Evolutionary conservation across 768 basidiomycete species (phyloP).

Genomic region (Lyophyllum semitale): DNA sequence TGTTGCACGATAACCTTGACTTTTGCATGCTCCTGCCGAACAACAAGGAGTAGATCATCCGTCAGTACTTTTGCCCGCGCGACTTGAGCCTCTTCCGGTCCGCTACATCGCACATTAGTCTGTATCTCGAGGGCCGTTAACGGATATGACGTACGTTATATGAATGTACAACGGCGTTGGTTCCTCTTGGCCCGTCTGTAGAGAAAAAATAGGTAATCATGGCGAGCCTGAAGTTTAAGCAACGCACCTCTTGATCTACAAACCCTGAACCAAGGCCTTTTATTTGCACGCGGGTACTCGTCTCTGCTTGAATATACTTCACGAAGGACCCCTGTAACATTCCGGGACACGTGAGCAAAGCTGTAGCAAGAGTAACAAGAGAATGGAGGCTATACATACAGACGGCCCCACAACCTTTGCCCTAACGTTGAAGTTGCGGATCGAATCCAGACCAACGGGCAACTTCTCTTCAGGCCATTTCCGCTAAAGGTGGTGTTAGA

Average conservation of each 20-base stretch:
- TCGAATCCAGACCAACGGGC: conserved; percentile 82
- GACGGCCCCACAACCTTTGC: conserved; percentile 97
- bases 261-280: conserved; percentile 96
- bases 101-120: not conserved
- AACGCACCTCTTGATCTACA: conserved; percentile 84
- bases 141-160: conserved; percentile 67
- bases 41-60: conserved; percentile 84
- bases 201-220: not conserved
- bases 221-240: conserved; percentile 14
- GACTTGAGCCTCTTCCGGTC: conserved; percentile 75
- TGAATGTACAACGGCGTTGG: conserved; percentile 92
- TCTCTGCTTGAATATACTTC: conserved; percentile 97
- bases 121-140: not conserved
- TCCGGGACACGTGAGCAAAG: not conserved
- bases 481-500: conserved; percentile 47
- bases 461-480: conserved; percentile 99
- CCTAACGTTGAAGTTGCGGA: conserved; percentile 96
- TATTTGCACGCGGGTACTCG: conserved; percentile 94
- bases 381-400: conserved; percentile 42
- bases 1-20: conserved; percentile 54
- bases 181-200: conserved; percentile 42
- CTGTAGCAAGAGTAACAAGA: too few relatives aligned
- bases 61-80: conserved; percentile 79
- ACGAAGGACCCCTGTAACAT: conserved; percentile 84
- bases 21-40: conserved; percentile 85